phyloP scores from a whole-genome alignment of 2,329 filamentous ascomycete species.

The Diaporthe vexans region DNA sequence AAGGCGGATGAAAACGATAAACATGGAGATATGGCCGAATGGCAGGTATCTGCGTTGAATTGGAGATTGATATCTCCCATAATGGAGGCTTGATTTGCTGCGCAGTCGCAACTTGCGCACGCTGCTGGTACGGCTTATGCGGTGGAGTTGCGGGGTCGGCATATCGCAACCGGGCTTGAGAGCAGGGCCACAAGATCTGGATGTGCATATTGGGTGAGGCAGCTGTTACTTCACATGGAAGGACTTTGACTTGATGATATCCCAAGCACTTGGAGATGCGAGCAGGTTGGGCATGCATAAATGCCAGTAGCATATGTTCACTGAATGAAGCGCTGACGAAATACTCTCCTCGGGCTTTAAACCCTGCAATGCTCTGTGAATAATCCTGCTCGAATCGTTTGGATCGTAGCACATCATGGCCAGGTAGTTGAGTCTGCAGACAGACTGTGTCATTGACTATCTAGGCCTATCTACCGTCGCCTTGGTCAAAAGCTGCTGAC shows the following conservation, averaged over 20 bases:
- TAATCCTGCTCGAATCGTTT: not conserved
- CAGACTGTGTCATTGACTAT: constrained; percentile 25
- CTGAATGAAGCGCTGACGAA: not conserved
- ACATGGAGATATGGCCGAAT: not conserved
- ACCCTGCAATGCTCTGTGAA: not conserved
- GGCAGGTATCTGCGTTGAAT: not conserved
- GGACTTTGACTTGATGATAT: not conserved
- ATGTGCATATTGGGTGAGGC: not conserved
- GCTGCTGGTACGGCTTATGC: not conserved
- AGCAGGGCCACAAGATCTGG: not conserved
- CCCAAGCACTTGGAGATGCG: not conserved
- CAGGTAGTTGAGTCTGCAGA: not conserved
- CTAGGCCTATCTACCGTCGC: constrained; percentile 25
- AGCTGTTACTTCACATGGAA: not conserved
- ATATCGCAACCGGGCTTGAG: not conserved
- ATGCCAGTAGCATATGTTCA: not conserved
- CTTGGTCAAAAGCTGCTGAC: not conserved
- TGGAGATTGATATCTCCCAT: not conserved
- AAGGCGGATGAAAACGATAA: not conserved
- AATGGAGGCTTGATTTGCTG: not conserved
- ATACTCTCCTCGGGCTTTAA: not conserved
- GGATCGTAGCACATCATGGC: too few relatives aligned
- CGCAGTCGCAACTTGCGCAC: not conserved
- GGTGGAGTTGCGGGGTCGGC: not conserved
- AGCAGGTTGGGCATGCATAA: not conserved